phyloP scores from a whole-genome alignment of 2,329 filamentous ascomycete species.

The Sclerotinia trifoliorum region DNA sequence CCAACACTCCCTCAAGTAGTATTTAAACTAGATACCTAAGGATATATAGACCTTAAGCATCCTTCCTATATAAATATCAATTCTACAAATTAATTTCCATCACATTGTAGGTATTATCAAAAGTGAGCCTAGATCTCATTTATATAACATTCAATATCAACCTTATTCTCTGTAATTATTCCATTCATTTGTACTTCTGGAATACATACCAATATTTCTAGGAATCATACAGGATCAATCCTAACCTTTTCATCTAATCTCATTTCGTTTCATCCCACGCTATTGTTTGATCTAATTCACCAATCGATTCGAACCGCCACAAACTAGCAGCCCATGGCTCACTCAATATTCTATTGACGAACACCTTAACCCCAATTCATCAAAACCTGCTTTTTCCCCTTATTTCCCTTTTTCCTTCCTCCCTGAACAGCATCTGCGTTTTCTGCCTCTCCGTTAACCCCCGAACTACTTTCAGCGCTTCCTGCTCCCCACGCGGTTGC shows the following conservation, averaged over 20 bases:
- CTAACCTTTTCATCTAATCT: neutral
- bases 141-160: neutral
- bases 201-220: neutral
- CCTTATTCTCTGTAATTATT: neutral
- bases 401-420: slow-evolving; percentile 55
- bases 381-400: slow-evolving; percentile 61
- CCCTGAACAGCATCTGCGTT: slow-evolving; percentile 31
- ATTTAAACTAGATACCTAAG: no score
- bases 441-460: slow-evolving; percentile 23
- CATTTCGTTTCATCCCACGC: neutral
- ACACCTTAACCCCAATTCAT: slow-evolving; percentile 32
- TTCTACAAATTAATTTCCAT: no score
- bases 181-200: no score
- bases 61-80: no score
- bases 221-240: neutral
- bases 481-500: slow-evolving; percentile 31
- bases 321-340: neutral
- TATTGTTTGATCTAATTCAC: neutral
- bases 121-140: neutral
- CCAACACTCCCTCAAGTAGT: no score
- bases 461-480: slow-evolving; percentile 34
- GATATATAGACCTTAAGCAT: no score
- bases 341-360: neutral
- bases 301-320: no score
- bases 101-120: no score